Evolutionary conservation across 805 yeast genomes (phyloP), one percentile per base, ranked within the genome.

Genomic region (Zygosaccharomyces pseudorouxii): DNA sequence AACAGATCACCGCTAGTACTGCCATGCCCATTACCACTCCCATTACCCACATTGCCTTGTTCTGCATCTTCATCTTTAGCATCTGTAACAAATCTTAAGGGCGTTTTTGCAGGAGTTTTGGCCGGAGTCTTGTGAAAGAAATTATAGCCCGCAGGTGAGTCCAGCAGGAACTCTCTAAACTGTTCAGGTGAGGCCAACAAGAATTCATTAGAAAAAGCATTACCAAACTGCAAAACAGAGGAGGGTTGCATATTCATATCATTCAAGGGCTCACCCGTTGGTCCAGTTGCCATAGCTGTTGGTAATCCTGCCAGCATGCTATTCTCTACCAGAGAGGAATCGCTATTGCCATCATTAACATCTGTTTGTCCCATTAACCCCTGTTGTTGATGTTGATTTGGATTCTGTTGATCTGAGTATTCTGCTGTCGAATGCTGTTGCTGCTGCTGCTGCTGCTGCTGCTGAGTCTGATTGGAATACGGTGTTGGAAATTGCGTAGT

Each of bases 171-270:
- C 42, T 66, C 70, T 49, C 59, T 61, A 39, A 66, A 57, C 45
- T 65, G 67, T 42, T 64, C 70, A 7, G 70, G 70, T 11, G 69
- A 64, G 1, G 66, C 57, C 44, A 66, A 50, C 37, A 65, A 43
- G 53, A 65, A 63, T 35, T 66, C 70, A 44, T 57, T 60, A 14
- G 61, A 58, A 31, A 60, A 53, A 38, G 50, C 51, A 33, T 45
- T 52, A 7, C 54, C 55, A 29, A 60, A 58, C 30, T 64, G 65
- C 25, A 64, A 47, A 20, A 58, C 64, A 3, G 67, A 57, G 0
- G 69, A 65, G n/a, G 70, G 69, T 47, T 65, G 69, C 35, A 62
- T 51, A 49, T 64, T 61, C 46, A 62, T 58, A 52, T 65, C 69
- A 44, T 58, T 58, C 33, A 65, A 48, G 5, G 57, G 50, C 12